Base-by-base conservation (phyloP, 164 flowering plant species). In the Annona cherimola region DNA sequence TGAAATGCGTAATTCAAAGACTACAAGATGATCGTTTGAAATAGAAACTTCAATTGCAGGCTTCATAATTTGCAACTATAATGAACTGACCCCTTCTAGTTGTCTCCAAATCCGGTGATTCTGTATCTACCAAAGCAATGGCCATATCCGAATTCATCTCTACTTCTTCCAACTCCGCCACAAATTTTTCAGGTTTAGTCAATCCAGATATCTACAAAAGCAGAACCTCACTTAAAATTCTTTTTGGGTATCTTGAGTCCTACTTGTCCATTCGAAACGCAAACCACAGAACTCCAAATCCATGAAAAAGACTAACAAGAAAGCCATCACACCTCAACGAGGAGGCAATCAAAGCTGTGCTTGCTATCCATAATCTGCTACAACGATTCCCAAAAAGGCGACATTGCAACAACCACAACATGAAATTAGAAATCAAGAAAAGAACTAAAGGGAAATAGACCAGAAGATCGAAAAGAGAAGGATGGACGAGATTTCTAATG, bases 291-390 rank as follows among this genome's bases (percentile, higher is more conserved):
- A n/a, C 26, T 16, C 19, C 7, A 19, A 45, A n/a, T 2, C 4
- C 12, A 19, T 16, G n/a, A 5, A 45, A 39, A 4, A 2, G 70
- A 35, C 20, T 3, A 8, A 26, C 0, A 63, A 26, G 9, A 19
- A 42, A 26, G 46, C 19, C 14, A 68, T 20, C 43, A 8, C 35
- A 71, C 74, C 68, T 71, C 74, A 18, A 71, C 9, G 35, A 71
- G 68, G 5, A 71, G 74, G 61, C 74, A 71, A 45, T 71, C 74
- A 42, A 71, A 71, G 45, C 62, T 71, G 68, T 71, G 74, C 74
- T 71, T 71, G 68, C 74, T 71, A 42, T 71, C 50, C 6, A 63
- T 68, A 20, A 71, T 46, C 5, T 45, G 60, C 74, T 63, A 68
- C 61, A 71, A 61, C 45, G 74, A 63, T 45, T 71, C 68, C 63